Evolutionary conservation across 164 flowering plant genomes (phyloP).

Genomic region (Chloranthus sessilifolius): DNA sequence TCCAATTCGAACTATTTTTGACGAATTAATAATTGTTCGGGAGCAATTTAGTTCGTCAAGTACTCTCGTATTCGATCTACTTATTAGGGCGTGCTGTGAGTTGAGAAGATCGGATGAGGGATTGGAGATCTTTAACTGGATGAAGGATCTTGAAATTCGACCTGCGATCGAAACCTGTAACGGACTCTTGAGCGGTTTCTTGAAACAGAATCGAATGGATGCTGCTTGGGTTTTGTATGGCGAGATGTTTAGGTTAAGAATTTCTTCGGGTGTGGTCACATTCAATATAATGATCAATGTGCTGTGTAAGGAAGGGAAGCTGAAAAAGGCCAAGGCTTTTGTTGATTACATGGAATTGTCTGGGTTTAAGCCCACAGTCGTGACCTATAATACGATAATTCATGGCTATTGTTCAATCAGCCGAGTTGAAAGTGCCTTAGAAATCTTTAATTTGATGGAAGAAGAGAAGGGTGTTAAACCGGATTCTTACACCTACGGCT

Average conservation of each 20-base stretch:
- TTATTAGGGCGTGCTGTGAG: slow-evolving; percentile 51
- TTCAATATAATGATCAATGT: slow-evolving; percentile 82
- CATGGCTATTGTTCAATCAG: slow-evolving; percentile 55
- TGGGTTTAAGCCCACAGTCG: slow-evolving; percentile 63
- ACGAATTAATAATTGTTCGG: slow-evolving; percentile 30
- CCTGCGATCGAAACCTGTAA: slow-evolving; percentile 71
- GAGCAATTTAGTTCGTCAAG: slow-evolving; percentile 25
- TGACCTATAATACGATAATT: slow-evolving; percentile 72
- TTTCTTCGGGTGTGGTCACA: slow-evolving; percentile 48
- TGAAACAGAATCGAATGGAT: slow-evolving; percentile 39
- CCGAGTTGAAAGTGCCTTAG: slow-evolving; percentile 40
- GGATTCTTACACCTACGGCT: slow-evolving; percentile 55
- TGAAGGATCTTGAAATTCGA: slow-evolving; percentile 43
- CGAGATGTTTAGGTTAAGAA: slow-evolving; percentile 74
- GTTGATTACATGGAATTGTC: slow-evolving; percentile 48
- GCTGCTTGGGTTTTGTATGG: slow-evolving; percentile 73
- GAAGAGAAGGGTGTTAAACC: slow-evolving; percentile 44
- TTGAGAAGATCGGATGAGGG: slow-evolving; percentile 45
- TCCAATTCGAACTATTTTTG: slow-evolving; percentile 27
- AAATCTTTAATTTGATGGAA: slow-evolving; percentile 45
- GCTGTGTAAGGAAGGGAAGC: slow-evolving; percentile 79
- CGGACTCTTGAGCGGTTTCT: slow-evolving; percentile 45
- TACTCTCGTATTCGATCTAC: slow-evolving; percentile 39
- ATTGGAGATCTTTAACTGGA: slow-evolving; percentile 41
- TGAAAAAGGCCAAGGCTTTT: slow-evolving; percentile 72